These are phyloP conservation scores for barrel medic (Medicago truncatula) DNA, from an alignment of 306 rosid species.

Conservation along the genomic window MtrunA17r5.0-ANR NC_053045.1:41908001-41908500, in stretches of 20 bases:
- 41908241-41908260: background rate
- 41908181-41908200: conserved; percentile 72
- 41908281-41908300: conserved; percentile 45
- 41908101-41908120: conserved; percentile 68
- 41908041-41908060: conserved; percentile 65
- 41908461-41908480: conserved; percentile 64
- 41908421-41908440: conserved; percentile 54
- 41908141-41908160: conserved; percentile 81
- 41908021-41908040: conserved; percentile 55
- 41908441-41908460: conserved; percentile 54
- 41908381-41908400: conserved; percentile 57
- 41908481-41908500: conserved; percentile 78
- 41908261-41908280: conserved; percentile 63
- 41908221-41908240: conserved; percentile 20
- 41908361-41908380: conserved; percentile 76
- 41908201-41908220: conserved; percentile 41
- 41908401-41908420: conserved; percentile 39
- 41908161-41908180: conserved; percentile 81
- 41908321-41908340: conserved; percentile 47
- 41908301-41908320: conserved; percentile 50
- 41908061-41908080: conserved; percentile 20
- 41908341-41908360: conserved; percentile 66
- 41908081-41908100: background rate
- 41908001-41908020: conserved; percentile 58
- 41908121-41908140: conserved; percentile 50